Conservation (phyloP, 306 rosid genomes). For the Fragaria vesca region DNA sequence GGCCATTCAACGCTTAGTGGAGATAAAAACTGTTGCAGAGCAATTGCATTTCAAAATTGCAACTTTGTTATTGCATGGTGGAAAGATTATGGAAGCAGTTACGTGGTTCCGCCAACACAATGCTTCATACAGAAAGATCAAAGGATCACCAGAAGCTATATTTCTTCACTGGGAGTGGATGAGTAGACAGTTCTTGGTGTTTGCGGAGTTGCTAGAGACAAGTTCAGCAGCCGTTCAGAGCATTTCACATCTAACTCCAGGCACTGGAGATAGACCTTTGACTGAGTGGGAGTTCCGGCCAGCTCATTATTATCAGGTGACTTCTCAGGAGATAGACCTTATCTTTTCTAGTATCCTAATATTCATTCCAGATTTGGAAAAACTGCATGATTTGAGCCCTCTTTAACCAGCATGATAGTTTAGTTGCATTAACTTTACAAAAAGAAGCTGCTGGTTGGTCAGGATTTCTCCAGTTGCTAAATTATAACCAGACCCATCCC, state of each 20-base stretch:
- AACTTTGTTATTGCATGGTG: slow-evolving; percentile 86
- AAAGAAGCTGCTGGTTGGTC: slow-evolving; percentile 11
- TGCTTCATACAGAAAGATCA: slow-evolving; percentile 65
- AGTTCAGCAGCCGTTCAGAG: slow-evolving; percentile 53
- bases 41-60: slow-evolving; percentile 85
- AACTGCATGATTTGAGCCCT: not conserved
- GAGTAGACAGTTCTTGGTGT: slow-evolving; percentile 92
- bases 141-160: slow-evolving; percentile 73
- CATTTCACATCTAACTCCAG: slow-evolving; percentile 45
- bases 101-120: slow-evolving; percentile 79
- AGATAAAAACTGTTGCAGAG: slow-evolving; percentile 80
- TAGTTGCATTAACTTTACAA: not conserved
- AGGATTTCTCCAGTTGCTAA: not conserved
- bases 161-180: slow-evolving; percentile 98
- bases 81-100: slow-evolving; percentile 82
- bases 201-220: slow-evolving; percentile 89
- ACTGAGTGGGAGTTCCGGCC: slow-evolving; percentile 85
- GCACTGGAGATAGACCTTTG: slow-evolving; percentile 55
- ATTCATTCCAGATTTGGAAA: not conserved
- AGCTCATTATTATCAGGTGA: slow-evolving; percentile 83
- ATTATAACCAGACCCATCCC: not conserved
- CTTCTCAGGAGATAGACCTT: not conserved
- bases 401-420: not conserved
- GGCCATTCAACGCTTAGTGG: slow-evolving; percentile 77
- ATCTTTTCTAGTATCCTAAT: slow-evolving; percentile 12